A percentile compares a stretch with the other conserved stretches of the same genome.
phyloP scores from a whole-genome alignment of 1,284 basidiomycete genomes.

The Lentinula novae-zelandiae region DNA sequence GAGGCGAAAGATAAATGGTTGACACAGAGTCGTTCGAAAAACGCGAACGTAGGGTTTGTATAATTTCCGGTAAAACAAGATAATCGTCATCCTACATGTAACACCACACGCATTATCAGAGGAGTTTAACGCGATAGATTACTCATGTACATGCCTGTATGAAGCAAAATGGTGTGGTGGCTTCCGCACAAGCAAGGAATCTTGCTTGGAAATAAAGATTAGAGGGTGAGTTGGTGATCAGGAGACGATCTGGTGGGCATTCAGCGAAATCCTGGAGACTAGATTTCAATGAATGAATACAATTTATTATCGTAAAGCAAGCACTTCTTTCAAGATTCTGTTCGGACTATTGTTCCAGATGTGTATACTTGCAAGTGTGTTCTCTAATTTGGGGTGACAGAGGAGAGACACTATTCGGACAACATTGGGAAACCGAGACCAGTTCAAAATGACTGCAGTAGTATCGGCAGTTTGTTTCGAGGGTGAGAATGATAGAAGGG shows the following conservation, averaged over 20 bases:
- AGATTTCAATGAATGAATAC: background rate
- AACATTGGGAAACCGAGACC: constrained; percentile 62
- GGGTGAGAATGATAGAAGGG: background rate
- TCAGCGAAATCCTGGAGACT: constrained; percentile 41
- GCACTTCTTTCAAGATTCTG: constrained; percentile 39
- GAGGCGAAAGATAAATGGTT: constrained; percentile 53
- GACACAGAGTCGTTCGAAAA: constrained; percentile 25
- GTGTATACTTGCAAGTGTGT: constrained; percentile 45
- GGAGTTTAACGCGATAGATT: constrained; percentile 4
- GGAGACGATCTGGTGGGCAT: constrained; percentile 43
- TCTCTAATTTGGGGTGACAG: constrained; percentile 38
- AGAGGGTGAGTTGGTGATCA: constrained; percentile 52
- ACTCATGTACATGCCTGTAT: constrained; percentile 43
- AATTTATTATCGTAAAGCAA: background rate
- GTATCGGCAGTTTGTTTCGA: constrained; percentile 22
- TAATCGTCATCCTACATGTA: constrained; percentile 62
- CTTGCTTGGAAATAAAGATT: constrained; percentile 67
- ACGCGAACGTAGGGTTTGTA: constrained; percentile 44
- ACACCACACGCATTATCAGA: background rate
- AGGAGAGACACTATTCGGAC: constrained; percentile 48
- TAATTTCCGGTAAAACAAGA: constrained; percentile 52
- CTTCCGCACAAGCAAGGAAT: constrained; percentile 54
- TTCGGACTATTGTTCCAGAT: constrained; percentile 62
- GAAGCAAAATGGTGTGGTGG: constrained; percentile 54
- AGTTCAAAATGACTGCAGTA: constrained; percentile 61